Evolutionary conservation across 306 rosid genomes (phyloP).

Genomic region (Acacia melanoxylon): DNA sequence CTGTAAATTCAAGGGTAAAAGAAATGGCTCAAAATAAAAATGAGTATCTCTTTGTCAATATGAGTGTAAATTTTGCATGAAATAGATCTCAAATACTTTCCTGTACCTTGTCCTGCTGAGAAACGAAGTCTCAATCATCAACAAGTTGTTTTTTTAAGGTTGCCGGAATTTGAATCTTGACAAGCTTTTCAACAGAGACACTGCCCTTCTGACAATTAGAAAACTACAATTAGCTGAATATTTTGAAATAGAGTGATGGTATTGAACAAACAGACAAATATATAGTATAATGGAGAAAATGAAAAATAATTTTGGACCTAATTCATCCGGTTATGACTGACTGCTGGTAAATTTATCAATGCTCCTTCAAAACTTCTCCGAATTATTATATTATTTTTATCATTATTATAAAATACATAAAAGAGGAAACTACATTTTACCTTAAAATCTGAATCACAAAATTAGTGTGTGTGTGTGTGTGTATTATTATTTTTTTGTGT

Average conservation of each 20-base stretch:
- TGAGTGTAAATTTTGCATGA: slow-evolving; percentile 12
- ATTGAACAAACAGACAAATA: not conserved
- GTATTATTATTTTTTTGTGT: not conserved
- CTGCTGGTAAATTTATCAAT: not conserved
- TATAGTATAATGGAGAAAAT: not conserved
- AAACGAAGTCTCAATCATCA: slow-evolving; percentile 88
- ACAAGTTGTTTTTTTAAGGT: slow-evolving; percentile 90
- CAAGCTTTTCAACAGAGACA: slow-evolving; percentile 63
- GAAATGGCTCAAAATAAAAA: not conserved
- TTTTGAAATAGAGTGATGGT: not conserved
- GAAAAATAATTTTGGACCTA: not conserved
- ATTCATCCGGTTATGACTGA: not conserved
- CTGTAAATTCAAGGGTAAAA: slow-evolving; percentile 18
- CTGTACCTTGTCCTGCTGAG: slow-evolving; percentile 86
- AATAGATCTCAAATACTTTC: not conserved
- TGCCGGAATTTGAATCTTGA: slow-evolving; percentile 94
- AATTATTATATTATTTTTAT: not conserved
- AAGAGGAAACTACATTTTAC: not conserved
- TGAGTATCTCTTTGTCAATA: not conserved
- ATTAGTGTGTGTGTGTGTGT: not conserved
- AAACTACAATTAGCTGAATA: slow-evolving; percentile 38
- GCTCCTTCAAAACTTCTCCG: not conserved
- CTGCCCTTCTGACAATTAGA: slow-evolving; percentile 66
- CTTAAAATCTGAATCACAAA: not conserved
- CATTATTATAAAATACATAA: not conserved